phyloP scores from a whole-genome alignment of 345 rosid species.

The Pistacia vera region DNA sequence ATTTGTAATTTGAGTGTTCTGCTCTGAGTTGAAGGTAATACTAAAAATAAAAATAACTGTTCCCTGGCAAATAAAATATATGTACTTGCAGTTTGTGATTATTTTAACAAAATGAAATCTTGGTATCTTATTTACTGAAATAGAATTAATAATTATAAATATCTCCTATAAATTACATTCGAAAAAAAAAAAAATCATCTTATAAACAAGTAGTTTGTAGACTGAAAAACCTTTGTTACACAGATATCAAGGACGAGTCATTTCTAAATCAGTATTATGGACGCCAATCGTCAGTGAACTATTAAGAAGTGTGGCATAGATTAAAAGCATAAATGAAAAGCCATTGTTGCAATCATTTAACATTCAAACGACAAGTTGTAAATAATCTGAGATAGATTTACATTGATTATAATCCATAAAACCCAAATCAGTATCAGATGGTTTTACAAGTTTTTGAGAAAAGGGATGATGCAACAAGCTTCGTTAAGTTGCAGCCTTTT shows the following conservation, averaged over 20 bases:
- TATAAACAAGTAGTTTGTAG: too few relatives aligned
- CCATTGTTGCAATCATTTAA: too few relatives aligned
- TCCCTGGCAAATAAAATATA: background rate
- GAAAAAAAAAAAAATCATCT: too few relatives aligned
- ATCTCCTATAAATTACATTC: too few relatives aligned
- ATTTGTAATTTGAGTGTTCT: conserved; percentile 11
- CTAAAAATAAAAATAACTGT: background rate
- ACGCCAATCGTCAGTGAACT: too few relatives aligned
- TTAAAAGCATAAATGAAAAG: too few relatives aligned
- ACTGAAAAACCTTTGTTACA: too few relatives aligned
- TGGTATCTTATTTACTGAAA: background rate
- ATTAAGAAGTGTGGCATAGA: too few relatives aligned
- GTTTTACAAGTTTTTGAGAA: background rate
- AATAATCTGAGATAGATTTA: background rate
- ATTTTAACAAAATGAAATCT: background rate
- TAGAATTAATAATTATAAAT: background rate
- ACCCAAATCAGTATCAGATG: background rate
- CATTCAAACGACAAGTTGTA: too few relatives aligned
- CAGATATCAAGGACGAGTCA: too few relatives aligned
- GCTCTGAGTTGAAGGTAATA: background rate
- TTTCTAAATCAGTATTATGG: too few relatives aligned
- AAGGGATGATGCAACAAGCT: background rate
- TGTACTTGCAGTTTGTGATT: background rate
- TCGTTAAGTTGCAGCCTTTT: background rate
- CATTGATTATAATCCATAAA: background rate